Evolutionary conservation across 176 grass and related monocot species (phyloP), one percentile per base, ranked within the genome.

Genomic region (Pontederia paniculata): DNA sequence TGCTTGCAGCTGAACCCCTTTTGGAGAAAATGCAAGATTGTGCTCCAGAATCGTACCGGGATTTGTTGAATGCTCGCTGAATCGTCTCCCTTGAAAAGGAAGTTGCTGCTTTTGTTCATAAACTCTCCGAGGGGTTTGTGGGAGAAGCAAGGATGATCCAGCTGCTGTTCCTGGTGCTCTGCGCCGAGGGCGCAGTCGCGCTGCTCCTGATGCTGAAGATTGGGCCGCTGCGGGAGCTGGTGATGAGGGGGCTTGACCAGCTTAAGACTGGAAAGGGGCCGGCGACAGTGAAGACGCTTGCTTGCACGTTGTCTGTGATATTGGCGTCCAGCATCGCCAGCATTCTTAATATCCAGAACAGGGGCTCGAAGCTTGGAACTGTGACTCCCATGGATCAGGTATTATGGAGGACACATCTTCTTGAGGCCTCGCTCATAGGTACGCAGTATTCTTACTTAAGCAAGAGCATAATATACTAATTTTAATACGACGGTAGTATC

Each of bases 361-460:
- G 84, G 51, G 80, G 84, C 0, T 44, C 75, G 60, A 86, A 83
- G 63, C 77, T 94, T 21, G 89, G 84, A 42, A 88, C 75, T 42
- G 65, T 88, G 44, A 84, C 79, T 48, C 89, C 89, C 58, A 94
- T 88, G 89, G 89, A 94, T 68, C 89, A 94, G 80, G 84, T 94
- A 75, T 80, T 94, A 41, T 94, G 89, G 89, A 48, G 84, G 58
- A 88, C 89, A 9, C 84, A 88, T 59, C 89, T 88, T 65, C 84
- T 94, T 50, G 89, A 94, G 76, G 77, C 89, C 9, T 94, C 84
- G 16, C 89, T 94, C 64, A 88, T 94, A 55, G 89, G 89, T 94
- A 63, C 54, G 71, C 25, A 31, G 25, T 31, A 31, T 31, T 31
- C 25, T 31, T 31, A 31, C 25, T 31, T 31, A 1, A 31, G 5